Conservation (phyloP, 2,329 filamentous ascomycete genomes). For the Aspergillus sojae region DNA sequence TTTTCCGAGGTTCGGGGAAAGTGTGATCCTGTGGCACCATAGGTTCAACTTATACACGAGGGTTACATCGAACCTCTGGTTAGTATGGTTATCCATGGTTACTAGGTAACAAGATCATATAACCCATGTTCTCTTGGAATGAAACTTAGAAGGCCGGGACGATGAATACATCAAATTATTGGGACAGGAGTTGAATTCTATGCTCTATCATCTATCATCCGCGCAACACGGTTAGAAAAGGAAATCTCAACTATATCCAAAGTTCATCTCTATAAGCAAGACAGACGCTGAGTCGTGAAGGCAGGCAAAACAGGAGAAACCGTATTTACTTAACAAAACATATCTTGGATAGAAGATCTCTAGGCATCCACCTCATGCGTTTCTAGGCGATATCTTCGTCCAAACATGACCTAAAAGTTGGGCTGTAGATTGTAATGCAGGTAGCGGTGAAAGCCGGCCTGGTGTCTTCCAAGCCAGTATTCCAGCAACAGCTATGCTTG, state of each 20-base stretch:
- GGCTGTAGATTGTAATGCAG: slow-evolving; percentile 19
- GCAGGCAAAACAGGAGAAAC: neutral
- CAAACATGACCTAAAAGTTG: slow-evolving; percentile 21
- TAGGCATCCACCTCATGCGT: neutral
- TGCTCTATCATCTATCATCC: neutral
- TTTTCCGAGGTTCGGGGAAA: too few species aligned
- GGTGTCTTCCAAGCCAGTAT: slow-evolving; percentile 37
- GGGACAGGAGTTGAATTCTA: neutral
- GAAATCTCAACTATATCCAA: neutral
- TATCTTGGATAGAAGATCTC: neutral
- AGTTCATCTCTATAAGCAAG: neutral
- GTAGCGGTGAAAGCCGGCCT: slow-evolving; percentile 21
- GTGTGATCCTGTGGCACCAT: neutral
- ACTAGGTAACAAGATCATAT: neutral
- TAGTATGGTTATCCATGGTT: too few species aligned
- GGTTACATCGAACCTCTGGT: too few species aligned
- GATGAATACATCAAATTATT: neutral
- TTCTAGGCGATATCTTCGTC: slow-evolving; percentile 3
- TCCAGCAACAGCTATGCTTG: slow-evolving; percentile 31
- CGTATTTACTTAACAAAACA: neutral
- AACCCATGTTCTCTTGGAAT: neutral
- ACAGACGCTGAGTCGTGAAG: neutral
- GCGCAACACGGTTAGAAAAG: too few species aligned
- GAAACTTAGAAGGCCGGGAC: neutral
- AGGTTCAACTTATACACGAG: too few species aligned